Conservation (phyloP, 2,329 filamentous ascomycete genomes). For the Achaetomium macrosporum region DNA sequence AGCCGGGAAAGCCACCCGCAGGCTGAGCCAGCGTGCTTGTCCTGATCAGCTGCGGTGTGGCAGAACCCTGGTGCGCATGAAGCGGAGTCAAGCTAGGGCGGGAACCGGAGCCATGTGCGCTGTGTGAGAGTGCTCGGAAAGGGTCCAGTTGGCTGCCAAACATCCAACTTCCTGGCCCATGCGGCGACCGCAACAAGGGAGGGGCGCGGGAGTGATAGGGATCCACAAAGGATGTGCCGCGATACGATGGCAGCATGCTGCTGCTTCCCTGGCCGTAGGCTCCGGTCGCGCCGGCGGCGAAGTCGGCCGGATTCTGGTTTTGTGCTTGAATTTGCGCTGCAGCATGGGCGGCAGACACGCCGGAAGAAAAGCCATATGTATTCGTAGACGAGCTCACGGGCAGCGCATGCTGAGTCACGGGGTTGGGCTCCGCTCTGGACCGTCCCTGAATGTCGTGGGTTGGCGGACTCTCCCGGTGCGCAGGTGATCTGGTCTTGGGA, state of each 20-base stretch:
- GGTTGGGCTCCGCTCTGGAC: slow-evolving; percentile 26
- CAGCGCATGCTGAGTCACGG: slow-evolving; percentile 25
- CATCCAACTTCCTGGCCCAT: slow-evolving; percentile 25
- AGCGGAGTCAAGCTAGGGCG: slow-evolving; percentile 44
- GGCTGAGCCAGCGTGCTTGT: slow-evolving; percentile 48
- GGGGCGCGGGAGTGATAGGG: slow-evolving; percentile 36
- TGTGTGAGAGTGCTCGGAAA: slow-evolving; percentile 37
- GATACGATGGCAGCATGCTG: slow-evolving; percentile 53
- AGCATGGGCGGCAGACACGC: slow-evolving; percentile 45
- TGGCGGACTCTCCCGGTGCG: slow-evolving; percentile 38
- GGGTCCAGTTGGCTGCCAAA: slow-evolving; percentile 35
- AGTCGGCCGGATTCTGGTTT: slow-evolving; percentile 30
- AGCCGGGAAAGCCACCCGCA: slow-evolving; percentile 33
- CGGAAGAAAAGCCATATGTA: slow-evolving; percentile 51
- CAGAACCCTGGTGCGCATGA: slow-evolving; percentile 36
- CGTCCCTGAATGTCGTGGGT: slow-evolving; percentile 29
- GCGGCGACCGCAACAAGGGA: slow-evolving; percentile 27
- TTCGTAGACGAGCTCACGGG: slow-evolving; percentile 43
- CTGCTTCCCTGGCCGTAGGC: slow-evolving; percentile 37
- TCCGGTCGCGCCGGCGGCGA: slow-evolving; percentile 25
- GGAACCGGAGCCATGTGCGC: slow-evolving; percentile 39
- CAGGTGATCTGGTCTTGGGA: slow-evolving; percentile 40
- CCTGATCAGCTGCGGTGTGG: slow-evolving; percentile 46
- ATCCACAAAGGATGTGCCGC: slow-evolving; percentile 47
- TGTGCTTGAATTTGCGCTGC: slow-evolving; percentile 33